These are phyloP conservation scores for Microdochium bolleyi DNA, from an alignment of 2,329 filamentous ascomycete genomes.

Conservation along the genomic window DNA sequence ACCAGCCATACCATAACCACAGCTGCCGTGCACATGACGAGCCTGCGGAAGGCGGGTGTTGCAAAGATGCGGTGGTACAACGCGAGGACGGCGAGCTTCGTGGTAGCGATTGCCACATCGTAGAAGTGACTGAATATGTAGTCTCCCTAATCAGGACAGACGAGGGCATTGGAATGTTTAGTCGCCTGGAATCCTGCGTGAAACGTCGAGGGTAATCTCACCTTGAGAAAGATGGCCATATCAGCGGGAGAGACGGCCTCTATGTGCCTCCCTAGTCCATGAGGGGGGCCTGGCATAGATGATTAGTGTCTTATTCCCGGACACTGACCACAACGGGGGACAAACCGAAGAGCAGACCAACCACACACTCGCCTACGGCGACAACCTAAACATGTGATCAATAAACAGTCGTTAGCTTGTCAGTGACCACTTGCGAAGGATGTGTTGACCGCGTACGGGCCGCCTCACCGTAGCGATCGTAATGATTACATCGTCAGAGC, in stretches of 20 bases:
- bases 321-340: background rate
- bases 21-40: slow-evolving; percentile 16
- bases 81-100: slow-evolving; percentile 27
- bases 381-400: background rate
- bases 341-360: background rate
- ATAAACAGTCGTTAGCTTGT: background rate
- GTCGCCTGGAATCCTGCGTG: background rate
- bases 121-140: slow-evolving; percentile 12
- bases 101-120: slow-evolving; percentile 18
- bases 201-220: background rate
- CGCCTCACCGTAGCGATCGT: background rate
- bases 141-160: background rate
- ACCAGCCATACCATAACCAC: slow-evolving; percentile 16
- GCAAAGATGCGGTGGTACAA: slow-evolving; percentile 27
- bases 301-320: too few relatives aligned
- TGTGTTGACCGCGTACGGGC: background rate
- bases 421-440: background rate
- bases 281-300: background rate
- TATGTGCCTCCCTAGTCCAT: background rate
- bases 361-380: background rate
- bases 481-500: background rate
- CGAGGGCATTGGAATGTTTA: too few relatives aligned
- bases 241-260: background rate
- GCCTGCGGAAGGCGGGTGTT: slow-evolving; percentile 14
- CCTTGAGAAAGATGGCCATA: background rate